Evolutionary conservation across 1,284 basidiomycete species (phyloP).

Genomic region (Sanguinoderma infundibulare): DNA sequence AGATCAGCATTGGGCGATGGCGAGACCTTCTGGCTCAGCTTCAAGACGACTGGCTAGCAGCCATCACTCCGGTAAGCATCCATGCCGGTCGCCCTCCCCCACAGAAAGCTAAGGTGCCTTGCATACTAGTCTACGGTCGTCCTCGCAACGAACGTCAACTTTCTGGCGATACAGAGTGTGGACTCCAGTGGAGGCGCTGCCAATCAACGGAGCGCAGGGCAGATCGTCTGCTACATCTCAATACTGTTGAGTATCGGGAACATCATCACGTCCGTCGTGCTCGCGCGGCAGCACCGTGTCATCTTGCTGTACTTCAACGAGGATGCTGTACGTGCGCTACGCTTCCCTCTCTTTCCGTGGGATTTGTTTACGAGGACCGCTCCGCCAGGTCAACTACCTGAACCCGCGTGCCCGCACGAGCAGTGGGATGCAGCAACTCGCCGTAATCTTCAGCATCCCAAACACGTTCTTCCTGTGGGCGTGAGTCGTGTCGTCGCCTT

Average conservation of each 20-base stretch:
- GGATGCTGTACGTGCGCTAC: background rate
- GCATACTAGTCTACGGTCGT: slow-evolving; percentile 49
- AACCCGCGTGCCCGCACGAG: background rate
- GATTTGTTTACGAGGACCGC: background rate
- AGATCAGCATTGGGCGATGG: slow-evolving; percentile 31
- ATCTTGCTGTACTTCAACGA: background rate
- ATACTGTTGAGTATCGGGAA: slow-evolving; percentile 23
- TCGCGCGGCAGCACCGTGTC: background rate
- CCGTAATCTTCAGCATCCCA: background rate
- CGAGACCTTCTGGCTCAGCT: slow-evolving; percentile 25
- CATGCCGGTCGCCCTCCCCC: background rate
- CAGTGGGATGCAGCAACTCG: background rate
- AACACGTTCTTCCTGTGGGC: background rate
- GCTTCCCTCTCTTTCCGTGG: too few species aligned
- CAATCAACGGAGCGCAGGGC: slow-evolving; percentile 14
- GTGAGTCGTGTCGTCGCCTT: too few species aligned
- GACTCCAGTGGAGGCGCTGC: slow-evolving; percentile 14
- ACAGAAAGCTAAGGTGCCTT: too few species aligned
- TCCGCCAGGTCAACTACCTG: background rate
- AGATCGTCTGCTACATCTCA: slow-evolving; percentile 31
- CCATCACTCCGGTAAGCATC: slow-evolving; percentile 31
- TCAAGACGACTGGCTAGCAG: slow-evolving; percentile 32
- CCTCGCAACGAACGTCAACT: slow-evolving; percentile 29
- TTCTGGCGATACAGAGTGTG: slow-evolving; percentile 41
- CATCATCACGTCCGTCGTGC: slow-evolving; percentile 21